Percentiles rank a stretch among this genome's conserved stretches.
phyloP scores from a whole-genome alignment of 129 eudicot species.

The Pseudognaphalium luteoalbum region DNA sequence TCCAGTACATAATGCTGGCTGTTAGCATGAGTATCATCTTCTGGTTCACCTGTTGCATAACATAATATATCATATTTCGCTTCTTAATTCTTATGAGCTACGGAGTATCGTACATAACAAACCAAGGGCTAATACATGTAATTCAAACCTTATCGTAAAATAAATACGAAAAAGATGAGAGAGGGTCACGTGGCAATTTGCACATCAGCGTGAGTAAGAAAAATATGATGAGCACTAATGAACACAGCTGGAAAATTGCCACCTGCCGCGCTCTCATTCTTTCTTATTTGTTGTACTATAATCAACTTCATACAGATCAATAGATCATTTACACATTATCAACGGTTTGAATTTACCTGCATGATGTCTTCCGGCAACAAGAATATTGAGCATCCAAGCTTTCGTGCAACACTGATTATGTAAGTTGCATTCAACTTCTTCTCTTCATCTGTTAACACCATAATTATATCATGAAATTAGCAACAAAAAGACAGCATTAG shows the following conservation, averaged over 20 bases:
- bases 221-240: too few species aligned
- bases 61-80: not conserved
- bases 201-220: too few species aligned
- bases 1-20: constrained; percentile 97
- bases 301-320: too few species aligned
- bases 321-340: not conserved
- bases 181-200: too few species aligned
- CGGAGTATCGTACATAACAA: not conserved
- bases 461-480: not conserved
- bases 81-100: not conserved
- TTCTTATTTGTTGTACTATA: too few species aligned
- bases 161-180: too few species aligned
- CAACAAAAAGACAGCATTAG: not conserved
- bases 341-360: constrained; percentile 53
- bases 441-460: constrained; percentile 66
- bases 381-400: constrained; percentile 94
- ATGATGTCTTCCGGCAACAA: constrained; percentile 95
- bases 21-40: constrained; percentile 91
- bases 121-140: not conserved
- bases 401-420: constrained; percentile 92
- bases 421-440: constrained; percentile 94
- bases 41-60: constrained; percentile 66
- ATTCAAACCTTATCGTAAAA: not conserved
- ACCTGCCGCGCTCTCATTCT: too few species aligned
- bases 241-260: too few species aligned